Percentiles rank a stretch among this genome's conserved stretches.
Evolutionary conservation across 345 rosid species (phyloP).

Genomic region (Cardamine resedifolia): DNA sequence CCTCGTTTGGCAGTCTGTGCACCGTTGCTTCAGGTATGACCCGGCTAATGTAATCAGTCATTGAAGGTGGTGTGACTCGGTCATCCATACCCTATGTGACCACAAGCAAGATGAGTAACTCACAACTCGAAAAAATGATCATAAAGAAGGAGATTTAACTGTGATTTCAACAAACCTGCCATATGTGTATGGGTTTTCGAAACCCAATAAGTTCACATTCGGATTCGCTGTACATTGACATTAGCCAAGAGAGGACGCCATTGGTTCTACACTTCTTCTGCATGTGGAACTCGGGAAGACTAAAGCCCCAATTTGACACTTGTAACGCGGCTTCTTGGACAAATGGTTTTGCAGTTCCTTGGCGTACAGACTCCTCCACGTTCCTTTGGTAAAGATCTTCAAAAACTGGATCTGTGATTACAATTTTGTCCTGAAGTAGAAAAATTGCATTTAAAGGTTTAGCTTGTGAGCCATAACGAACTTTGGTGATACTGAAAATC

Average conservation of each 20-base stretch:
- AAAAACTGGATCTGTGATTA: conserved; percentile 53
- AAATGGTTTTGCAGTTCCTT: conserved; percentile 69
- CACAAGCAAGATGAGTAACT: conserved; percentile 18
- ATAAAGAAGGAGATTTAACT: conserved; percentile 10
- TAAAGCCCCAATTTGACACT: conserved; percentile 88
- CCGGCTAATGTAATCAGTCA: conserved; percentile 66
- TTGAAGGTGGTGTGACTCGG: conserved; percentile 58
- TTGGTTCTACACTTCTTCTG: conserved; percentile 60
- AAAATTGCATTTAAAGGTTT: not conserved
- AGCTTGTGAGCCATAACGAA: not conserved
- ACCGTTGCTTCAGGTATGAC: conserved; percentile 66
- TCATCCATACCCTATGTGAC: conserved; percentile 77
- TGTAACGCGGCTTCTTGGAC: conserved; percentile 71
- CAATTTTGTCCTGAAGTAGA: conserved; percentile 62
- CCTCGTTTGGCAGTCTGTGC: conserved; percentile 72
- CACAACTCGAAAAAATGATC: not conserved
- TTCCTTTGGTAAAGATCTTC: conserved; percentile 84
- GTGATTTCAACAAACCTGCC: conserved; percentile 72
- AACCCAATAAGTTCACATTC: conserved; percentile 79
- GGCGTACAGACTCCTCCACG: conserved; percentile 91
- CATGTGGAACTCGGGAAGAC: conserved; percentile 65
- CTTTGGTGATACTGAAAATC: not conserved
- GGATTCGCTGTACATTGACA: conserved; percentile 65
- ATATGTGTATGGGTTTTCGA: conserved; percentile 75
- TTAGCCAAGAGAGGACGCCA: conserved; percentile 80